Evolutionary conservation across 352 stramenopile species (phyloP).

Genomic region (Phytophthora kernoviae): DNA sequence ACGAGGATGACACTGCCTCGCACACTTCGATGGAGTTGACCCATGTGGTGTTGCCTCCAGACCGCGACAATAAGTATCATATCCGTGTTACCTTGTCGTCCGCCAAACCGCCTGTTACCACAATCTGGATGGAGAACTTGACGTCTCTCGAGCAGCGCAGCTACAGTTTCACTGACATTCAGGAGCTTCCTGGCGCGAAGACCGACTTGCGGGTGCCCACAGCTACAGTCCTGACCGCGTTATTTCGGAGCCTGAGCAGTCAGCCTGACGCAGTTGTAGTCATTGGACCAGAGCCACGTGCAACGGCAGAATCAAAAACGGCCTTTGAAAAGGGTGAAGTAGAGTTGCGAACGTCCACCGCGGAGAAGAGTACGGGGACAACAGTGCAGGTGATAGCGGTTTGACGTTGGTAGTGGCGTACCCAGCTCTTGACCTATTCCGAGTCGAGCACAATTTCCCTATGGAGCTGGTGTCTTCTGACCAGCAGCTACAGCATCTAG

Average conservation of each 20-base stretch:
- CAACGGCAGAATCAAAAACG: conserved; percentile 26
- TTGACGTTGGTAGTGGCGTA: conserved; percentile 41
- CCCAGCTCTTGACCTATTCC: conserved; percentile 44
- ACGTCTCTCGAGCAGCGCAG: conserved; percentile 29
- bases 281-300: conserved; percentile 20
- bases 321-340: conserved; percentile 36
- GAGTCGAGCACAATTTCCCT: conserved; percentile 36
- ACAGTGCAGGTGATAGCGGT: background rate
- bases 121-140: conserved; percentile 38
- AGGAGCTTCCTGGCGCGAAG: conserved; percentile 26
- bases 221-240: conserved; percentile 34
- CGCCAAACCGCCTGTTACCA: conserved; percentile 25
- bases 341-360: conserved; percentile 29
- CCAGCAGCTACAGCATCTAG: conserved; percentile 15
- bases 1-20: background rate
- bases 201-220: conserved; percentile 19
- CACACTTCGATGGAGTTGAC: conserved; percentile 34
- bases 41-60: conserved; percentile 33
- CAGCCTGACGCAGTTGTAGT: conserved; percentile 18
- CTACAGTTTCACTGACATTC: conserved; percentile 34
- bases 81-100: conserved; percentile 28
- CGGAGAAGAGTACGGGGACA: conserved; percentile 15
- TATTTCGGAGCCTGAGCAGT: conserved; percentile 34
- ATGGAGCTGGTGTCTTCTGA: conserved; percentile 28
- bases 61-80: conserved; percentile 30